Percentiles rank a stretch among this genome's conserved stretches.
These are phyloP conservation scores for Cotoneaster glaucophyllus DNA, from an alignment of 306 rosid species.

Conservation along the genomic window DNA sequence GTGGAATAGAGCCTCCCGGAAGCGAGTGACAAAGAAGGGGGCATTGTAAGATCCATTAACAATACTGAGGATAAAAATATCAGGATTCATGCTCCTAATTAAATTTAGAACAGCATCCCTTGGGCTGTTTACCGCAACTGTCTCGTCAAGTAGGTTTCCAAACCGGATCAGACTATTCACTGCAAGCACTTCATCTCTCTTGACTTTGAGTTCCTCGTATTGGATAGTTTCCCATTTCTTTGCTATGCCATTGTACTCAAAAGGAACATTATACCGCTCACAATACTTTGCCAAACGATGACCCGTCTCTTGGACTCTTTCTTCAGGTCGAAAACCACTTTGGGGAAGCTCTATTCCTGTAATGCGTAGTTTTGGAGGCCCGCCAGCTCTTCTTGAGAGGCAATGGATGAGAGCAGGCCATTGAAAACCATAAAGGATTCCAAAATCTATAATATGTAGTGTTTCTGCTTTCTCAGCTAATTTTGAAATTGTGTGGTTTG, in stretches of 20 bases:
- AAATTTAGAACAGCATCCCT: constrained; percentile 50
- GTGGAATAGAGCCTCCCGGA: constrained; percentile 62
- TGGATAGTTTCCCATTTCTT: constrained; percentile 54
- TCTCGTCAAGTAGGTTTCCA: constrained; percentile 52
- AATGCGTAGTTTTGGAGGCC: constrained; percentile 73
- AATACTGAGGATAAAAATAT: constrained; percentile 32
- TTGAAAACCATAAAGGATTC: constrained; percentile 79
- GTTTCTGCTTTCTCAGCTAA: constrained; percentile 44
- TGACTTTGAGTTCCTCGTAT: constrained; percentile 44
- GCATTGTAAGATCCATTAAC: constrained; percentile 47
- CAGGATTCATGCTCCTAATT: constrained; percentile 41
- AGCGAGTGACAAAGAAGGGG: constrained; percentile 63
- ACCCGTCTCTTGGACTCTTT: constrained; percentile 35
- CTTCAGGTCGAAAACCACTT: constrained; percentile 40
- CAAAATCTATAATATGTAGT: constrained; percentile 76
- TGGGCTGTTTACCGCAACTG: constrained; percentile 44
- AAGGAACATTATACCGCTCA: constrained; percentile 30
- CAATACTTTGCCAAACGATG: constrained; percentile 30
- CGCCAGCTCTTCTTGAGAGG: constrained; percentile 52
- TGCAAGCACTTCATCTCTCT: constrained; percentile 38
- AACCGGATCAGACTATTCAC: constrained; percentile 44
- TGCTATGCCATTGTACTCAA: constrained; percentile 55
- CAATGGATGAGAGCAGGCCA: constrained; percentile 77
- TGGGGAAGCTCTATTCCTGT: constrained; percentile 41
- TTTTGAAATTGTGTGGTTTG: constrained; percentile 42